These are phyloP conservation scores for Phytophthora pseudosyringae DNA, from an alignment of 352 stramenopile species.

Conservation along the genomic window DNA sequence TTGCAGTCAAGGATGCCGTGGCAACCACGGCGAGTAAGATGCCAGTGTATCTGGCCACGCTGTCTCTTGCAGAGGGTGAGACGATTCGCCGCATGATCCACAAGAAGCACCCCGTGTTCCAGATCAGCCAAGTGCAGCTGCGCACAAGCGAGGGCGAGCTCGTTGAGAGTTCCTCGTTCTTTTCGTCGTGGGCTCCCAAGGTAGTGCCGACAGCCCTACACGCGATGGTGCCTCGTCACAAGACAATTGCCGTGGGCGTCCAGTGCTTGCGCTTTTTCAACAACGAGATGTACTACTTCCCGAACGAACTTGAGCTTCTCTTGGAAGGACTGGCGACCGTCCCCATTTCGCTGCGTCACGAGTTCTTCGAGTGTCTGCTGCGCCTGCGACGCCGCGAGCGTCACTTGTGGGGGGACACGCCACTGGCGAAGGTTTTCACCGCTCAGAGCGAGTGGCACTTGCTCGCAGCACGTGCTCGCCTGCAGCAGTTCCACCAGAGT, in stretches of 20 bases:
- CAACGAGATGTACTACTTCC: slow-evolving; percentile 98
- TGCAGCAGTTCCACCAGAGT: slow-evolving; percentile 89
- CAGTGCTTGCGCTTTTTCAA: slow-evolving; percentile 98
- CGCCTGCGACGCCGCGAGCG: slow-evolving; percentile 95
- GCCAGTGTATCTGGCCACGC: slow-evolving; percentile 92
- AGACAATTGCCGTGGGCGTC: slow-evolving; percentile 54
- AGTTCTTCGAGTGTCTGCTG: slow-evolving; percentile 87
- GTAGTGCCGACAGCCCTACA: neutral
- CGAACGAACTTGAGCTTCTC: slow-evolving; percentile 93
- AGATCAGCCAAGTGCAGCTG: slow-evolving; percentile 70
- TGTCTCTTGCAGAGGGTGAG: slow-evolving; percentile 98
- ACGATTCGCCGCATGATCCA: slow-evolving; percentile 97
- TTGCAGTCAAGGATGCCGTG: slow-evolving; percentile 54
- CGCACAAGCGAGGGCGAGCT: slow-evolving; percentile 84
- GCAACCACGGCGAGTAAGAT: slow-evolving; percentile 36
- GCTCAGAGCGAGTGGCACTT: slow-evolving; percentile 97
- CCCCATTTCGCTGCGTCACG: slow-evolving; percentile 73
- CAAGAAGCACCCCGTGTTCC: slow-evolving; percentile 80
- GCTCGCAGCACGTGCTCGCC: slow-evolving; percentile 72
- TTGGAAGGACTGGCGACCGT: slow-evolving; percentile 71
- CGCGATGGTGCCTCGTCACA: slow-evolving; percentile 31
- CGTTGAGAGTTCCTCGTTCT: slow-evolving; percentile 83
- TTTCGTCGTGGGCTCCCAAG: slow-evolving; percentile 51
- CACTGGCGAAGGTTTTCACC: slow-evolving; percentile 98
- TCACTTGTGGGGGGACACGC: slow-evolving; percentile 94